A percentile compares a stretch with the other conserved stretches of the same genome.
phyloP scores from a whole-genome alignment of 805 yeast species.

The Metschnikowia arizonensis region DNA sequence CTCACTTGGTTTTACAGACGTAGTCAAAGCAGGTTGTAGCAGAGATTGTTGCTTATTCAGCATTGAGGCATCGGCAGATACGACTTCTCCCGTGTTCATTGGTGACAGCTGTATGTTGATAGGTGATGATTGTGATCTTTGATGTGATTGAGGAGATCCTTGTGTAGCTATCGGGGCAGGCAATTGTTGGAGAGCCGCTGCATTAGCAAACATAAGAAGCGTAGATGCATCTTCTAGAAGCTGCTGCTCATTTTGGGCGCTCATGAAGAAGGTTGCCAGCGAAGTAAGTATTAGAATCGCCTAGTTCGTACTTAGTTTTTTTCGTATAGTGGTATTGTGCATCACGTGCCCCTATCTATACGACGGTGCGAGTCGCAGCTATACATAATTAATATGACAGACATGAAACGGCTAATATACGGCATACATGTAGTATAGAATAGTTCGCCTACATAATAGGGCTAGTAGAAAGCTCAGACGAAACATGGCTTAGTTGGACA shows the following conservation, averaged over 20 bases:
- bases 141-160: not conserved
- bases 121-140: not conserved
- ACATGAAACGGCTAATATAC: not conserved
- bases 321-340: not conserved
- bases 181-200: constrained; percentile 42
- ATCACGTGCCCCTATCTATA: constrained; percentile 4
- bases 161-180: constrained; percentile 10
- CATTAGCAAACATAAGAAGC: constrained; percentile 55
- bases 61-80: not conserved
- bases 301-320: not conserved
- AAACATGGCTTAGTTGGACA: no score
- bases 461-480: no score
- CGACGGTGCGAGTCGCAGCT: constrained; percentile 6
- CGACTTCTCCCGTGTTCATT: no score
- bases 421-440: not conserved
- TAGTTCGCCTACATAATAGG: not conserved
- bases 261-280: constrained; percentile 6
- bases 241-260: constrained; percentile 32
- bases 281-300: not conserved
- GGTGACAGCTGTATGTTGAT: not conserved
- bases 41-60: not conserved
- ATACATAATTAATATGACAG: not conserved
- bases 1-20: not conserved
- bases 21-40: not conserved
- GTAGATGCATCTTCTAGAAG: constrained; percentile 60